Percentiles rank a stretch among this genome's conserved stretches.
phyloP scores from a whole-genome alignment of 2,329 filamentous ascomycete genomes.

The Thermoascus crustaceus region DNA sequence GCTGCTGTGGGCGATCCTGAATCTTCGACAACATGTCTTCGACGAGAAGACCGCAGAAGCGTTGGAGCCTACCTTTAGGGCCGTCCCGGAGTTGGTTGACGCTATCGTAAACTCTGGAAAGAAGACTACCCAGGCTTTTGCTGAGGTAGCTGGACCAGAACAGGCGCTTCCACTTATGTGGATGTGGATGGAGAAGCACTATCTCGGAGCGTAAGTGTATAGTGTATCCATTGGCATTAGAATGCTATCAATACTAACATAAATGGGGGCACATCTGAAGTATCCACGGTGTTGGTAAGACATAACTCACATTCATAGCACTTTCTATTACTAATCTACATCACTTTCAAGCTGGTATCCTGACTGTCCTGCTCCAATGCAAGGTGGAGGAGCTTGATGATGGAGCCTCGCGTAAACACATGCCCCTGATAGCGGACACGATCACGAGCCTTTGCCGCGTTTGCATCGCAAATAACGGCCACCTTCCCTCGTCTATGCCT shows the following conservation, averaged over 20 bases:
- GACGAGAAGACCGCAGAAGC: slow-evolving; percentile 12
- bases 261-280: slow-evolving; percentile 6
- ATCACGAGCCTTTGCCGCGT: slow-evolving; percentile 30
- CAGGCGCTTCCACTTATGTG: slow-evolving; percentile 34
- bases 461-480: slow-evolving; percentile 26
- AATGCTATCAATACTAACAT: not conserved
- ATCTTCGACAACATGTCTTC: slow-evolving; percentile 21
- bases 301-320: too few species aligned
- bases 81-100: slow-evolving; percentile 24
- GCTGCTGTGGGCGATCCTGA: slow-evolving; percentile 28
- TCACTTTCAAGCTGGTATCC: slow-evolving; percentile 33
- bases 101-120: slow-evolving; percentile 27
- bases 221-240: not conserved
- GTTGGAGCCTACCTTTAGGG: slow-evolving; percentile 18
- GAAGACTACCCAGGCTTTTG: slow-evolving; percentile 22
- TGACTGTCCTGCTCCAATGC: slow-evolving; percentile 29
- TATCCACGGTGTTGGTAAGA: slow-evolving; percentile 16
- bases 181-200: slow-evolving; percentile 29
- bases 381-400: slow-evolving; percentile 22
- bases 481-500: slow-evolving; percentile 32
- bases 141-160: slow-evolving; percentile 20
- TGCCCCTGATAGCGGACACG: slow-evolving; percentile 27
- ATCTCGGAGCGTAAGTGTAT: slow-evolving; percentile 30
- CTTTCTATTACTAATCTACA: too few species aligned
- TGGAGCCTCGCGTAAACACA: slow-evolving; percentile 13